Conservation (phyloP, 129 eudicot genomes). For the Dittrichia graveolens region DNA sequence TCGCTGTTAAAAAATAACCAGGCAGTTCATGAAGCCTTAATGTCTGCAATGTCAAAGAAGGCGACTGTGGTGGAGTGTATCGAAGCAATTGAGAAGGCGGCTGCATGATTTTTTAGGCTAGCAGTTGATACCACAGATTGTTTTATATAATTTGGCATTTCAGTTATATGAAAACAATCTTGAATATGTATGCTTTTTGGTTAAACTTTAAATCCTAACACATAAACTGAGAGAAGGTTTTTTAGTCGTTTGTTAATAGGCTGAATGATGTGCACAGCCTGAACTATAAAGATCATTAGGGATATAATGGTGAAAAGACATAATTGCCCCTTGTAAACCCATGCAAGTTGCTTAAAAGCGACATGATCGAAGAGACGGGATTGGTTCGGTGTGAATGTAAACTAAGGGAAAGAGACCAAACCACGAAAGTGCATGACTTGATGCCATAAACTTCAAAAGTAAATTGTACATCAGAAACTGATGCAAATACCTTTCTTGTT, state of each 20-base stretch:
- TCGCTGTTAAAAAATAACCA: conserved; percentile 76
- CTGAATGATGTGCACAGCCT: not conserved
- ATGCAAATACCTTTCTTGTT: no score
- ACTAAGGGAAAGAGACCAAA: no score
- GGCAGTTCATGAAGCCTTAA: conserved; percentile 74
- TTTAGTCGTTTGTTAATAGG: not conserved
- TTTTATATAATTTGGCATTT: not conserved
- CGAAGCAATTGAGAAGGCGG: conserved; percentile 85
- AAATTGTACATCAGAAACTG: no score
- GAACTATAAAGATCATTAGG: not conserved
- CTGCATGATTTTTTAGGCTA: conserved; percentile 23
- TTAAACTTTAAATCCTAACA: not conserved
- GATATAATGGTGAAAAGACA: not conserved
- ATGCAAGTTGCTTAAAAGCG: not conserved
- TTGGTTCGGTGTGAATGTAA: no score
- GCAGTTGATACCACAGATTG: not conserved
- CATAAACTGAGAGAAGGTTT: not conserved
- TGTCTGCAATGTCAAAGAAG: conserved; percentile 79
- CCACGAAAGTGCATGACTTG: no score
- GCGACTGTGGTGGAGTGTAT: conserved; percentile 93
- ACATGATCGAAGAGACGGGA: not conserved
- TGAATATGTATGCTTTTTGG: conserved; percentile 6
- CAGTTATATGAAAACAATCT: not conserved
- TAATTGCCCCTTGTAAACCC: not conserved
- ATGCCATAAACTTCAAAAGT: no score